Evolutionary conservation across 1,139 yeast species (phyloP), one percentile per base, ranked within the genome.

Genomic region (Saccharomycopsis hybrid): DNA sequence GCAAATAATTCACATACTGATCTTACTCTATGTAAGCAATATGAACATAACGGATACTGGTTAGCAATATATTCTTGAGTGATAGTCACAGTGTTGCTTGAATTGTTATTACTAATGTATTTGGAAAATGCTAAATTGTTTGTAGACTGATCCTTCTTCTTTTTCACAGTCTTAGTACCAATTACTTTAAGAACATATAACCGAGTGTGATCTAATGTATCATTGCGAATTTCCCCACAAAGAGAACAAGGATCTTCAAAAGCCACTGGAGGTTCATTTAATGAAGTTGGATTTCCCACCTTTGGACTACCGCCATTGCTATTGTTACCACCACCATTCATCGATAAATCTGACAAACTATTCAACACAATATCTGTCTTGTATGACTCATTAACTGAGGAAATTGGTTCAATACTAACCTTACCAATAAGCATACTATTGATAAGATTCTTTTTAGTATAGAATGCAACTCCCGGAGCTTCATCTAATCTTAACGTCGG

Each of bases 401-500:
- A 82, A 11, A 90, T 76, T 1, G 98, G 97, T 64, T 89, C 96
- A 41, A 92, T 82, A 11, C 81, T 74, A 5, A 87, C 89, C 44
- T 84, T 75, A 4, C 95, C 95, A 49, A 89, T 96, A 40, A 85
- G 74, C 56, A 90, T 73, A 36, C 82, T 76, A 48, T 72, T 67
- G 76, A 89, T 72, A 55, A 87, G 74, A 42, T 79, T 72, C 58
- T 82, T 73, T 55, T 77, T 71, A 40, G 73, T 74, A 48, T 80
- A 67, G 80, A 82, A 79, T 36, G 81, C 73, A 49, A 82, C 64
- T 8, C 81, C 82, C 2, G 83, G 80, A 0, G 88, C 80, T 45
- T 66, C 62, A 53, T 82, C 88, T 24, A 83, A 64, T 49, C 79
- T 70, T 41, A 83, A 61, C 0, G 81, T 70, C 2, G 89, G 87